Percentiles rank a stretch among this genome's conserved stretches.
phyloP scores from a whole-genome alignment of 1,139 yeast species.

The Pichia norvegensis region DNA sequence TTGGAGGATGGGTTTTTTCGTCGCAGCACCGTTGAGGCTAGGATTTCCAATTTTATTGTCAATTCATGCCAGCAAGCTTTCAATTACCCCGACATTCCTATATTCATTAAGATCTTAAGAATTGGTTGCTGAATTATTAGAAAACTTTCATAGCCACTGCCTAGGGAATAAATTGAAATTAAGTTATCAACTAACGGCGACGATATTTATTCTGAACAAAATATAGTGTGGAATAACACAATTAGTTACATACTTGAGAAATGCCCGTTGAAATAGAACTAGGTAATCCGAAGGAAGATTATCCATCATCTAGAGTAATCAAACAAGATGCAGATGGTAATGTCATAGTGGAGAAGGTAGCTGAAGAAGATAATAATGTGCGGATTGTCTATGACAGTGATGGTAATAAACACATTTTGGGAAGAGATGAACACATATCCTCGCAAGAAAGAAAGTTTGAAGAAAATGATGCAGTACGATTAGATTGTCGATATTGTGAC shows the following conservation, averaged over 20 bases:
- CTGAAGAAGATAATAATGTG: conserved; percentile 20
- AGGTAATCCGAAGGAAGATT: conserved; percentile 52
- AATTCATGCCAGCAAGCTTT: too few relatives aligned
- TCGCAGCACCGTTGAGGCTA: too few relatives aligned
- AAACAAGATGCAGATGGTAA: conserved; percentile 70
- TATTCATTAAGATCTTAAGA: too few relatives aligned
- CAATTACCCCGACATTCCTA: too few relatives aligned
- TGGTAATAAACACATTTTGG: conserved; percentile 2
- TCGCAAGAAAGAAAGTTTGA: neutral
- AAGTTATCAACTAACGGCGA: conserved; percentile 34
- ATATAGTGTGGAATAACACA: conserved; percentile 16
- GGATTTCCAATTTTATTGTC: too few relatives aligned
- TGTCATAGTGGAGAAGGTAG: conserved; percentile 52
- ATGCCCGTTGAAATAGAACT: conserved; percentile 35
- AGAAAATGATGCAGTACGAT: neutral
- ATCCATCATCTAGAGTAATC: conserved; percentile 66
- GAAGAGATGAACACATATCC: neutral
- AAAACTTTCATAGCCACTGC: too few relatives aligned
- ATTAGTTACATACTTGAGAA: conserved; percentile 3
- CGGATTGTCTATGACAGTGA: conserved; percentile 11
- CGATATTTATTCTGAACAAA: conserved; percentile 45
- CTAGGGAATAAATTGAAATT: too few relatives aligned
- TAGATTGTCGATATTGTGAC: conserved; percentile 3
- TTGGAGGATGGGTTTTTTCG: too few relatives aligned
- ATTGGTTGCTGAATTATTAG: too few relatives aligned